phyloP scores from a whole-genome alignment of 768 basidiomycete species.

The Trametes coccinea region DNA sequence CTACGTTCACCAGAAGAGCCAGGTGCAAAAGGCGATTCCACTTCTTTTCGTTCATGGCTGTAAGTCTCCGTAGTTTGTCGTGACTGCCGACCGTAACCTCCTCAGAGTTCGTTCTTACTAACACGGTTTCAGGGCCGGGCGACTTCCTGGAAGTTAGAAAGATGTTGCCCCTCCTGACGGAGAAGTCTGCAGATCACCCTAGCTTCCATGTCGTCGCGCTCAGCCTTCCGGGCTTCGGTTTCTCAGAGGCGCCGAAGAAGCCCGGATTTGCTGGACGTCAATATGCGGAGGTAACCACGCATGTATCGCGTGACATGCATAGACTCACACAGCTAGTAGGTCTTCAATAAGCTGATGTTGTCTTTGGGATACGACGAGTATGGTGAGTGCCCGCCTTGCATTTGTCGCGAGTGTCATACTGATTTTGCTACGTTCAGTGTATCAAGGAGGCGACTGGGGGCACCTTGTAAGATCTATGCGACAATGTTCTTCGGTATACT shows the following conservation, averaged over 20 bases:
- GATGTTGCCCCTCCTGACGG: slow-evolving; percentile 53
- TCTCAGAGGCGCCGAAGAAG: slow-evolving; percentile 56
- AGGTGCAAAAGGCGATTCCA: slow-evolving; percentile 47
- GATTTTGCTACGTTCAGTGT: slow-evolving; percentile 33
- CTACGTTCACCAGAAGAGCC: slow-evolving; percentile 39
- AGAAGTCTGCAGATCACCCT: slow-evolving; percentile 43
- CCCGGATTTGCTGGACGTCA: slow-evolving; percentile 51
- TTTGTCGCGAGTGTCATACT: slow-evolving; percentile 6
- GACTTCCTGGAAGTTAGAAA: slow-evolving; percentile 58
- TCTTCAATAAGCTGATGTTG: slow-evolving; percentile 32
- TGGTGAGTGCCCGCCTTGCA: slow-evolving; percentile 18
- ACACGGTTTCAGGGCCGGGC: slow-evolving; percentile 52
- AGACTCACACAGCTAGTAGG: not conserved
- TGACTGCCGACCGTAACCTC: not conserved
- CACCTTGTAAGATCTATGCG: slow-evolving; percentile 29
- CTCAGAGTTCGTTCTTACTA: not conserved
- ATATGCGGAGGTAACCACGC: slow-evolving; percentile 50
- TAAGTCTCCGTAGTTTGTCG: slow-evolving; percentile 24
- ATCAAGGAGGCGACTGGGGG: slow-evolving; percentile 54
- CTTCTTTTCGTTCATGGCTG: slow-evolving; percentile 65
- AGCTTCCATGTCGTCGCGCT: slow-evolving; percentile 64
- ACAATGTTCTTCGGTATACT: no score
- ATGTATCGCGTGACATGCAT: no score
- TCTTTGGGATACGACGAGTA: slow-evolving; percentile 30
- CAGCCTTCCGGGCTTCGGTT: slow-evolving; percentile 62